Evolutionary conservation across 371 early-diverging fungal genomes (phyloP).

Genomic region (Apophysomyces trapeziformis): DNA sequence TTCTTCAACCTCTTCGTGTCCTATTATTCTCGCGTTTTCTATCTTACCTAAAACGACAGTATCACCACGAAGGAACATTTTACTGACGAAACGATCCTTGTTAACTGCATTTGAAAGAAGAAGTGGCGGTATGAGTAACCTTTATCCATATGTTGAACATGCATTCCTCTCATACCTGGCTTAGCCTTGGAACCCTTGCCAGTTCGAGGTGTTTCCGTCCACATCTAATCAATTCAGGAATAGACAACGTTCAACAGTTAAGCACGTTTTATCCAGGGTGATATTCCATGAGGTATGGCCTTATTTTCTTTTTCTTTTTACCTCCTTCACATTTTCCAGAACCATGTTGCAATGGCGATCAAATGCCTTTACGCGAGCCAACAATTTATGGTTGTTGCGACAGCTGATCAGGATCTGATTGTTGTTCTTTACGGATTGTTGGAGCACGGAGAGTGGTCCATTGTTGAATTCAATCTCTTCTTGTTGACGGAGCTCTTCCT

Average conservation of each 20-base stretch:
- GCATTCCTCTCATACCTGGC: conserved; percentile 41
- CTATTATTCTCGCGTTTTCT: neutral
- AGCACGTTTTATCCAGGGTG: neutral
- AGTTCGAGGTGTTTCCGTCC: conserved; percentile 91
- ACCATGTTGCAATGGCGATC: conserved; percentile 99
- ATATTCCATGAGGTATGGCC: no score
- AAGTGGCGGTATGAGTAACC: no score
- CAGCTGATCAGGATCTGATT: conserved; percentile 94
- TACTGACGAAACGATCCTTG: conserved; percentile 98
- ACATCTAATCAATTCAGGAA: conserved; percentile 70
- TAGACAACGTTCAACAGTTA: conserved; percentile 1
- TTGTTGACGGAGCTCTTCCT: conserved; percentile 88
- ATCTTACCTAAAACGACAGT: conserved; percentile 85
- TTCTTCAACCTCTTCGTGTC: neutral
- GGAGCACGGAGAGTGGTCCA: conserved; percentile 96
- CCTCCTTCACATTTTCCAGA: conserved; percentile 97
- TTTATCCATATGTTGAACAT: no score
- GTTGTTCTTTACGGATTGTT: conserved; percentile 94
- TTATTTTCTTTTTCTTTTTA: conserved; percentile 32
- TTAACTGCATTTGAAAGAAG: conserved; percentile 57
- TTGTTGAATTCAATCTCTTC: conserved; percentile 97
- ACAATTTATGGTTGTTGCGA: conserved; percentile 96
- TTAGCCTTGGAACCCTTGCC: conserved; percentile 94
- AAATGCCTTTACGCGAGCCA: conserved; percentile 98
- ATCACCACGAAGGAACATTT: conserved; percentile 98